A percentile compares a stretch with the other conserved stretches of the same genome.
phyloP scores from a whole-genome alignment of 192 early-diverging fungal genomes.

The Backusella morwellensis region DNA sequence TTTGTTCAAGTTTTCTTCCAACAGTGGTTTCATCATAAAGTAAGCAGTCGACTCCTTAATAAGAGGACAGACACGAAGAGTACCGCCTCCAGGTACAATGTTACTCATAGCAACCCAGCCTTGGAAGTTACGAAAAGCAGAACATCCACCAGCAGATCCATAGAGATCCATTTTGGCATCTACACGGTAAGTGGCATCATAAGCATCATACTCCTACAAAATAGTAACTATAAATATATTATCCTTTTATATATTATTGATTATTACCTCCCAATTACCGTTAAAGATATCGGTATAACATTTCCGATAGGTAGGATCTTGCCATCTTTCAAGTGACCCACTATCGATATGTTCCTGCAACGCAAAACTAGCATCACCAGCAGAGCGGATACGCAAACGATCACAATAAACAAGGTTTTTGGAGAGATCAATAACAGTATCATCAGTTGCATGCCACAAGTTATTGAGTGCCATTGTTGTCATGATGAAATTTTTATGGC shows the following conservation, averaged over 20 bases:
- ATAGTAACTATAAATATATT: not conserved
- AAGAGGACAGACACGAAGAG: constrained; percentile 28
- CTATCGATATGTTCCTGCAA: constrained; percentile 28
- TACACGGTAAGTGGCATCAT: constrained; percentile 29
- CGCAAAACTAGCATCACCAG: constrained; percentile 26
- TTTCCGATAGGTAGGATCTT: constrained; percentile 29
- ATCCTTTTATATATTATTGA: not conserved
- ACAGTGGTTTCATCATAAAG: constrained; percentile 27
- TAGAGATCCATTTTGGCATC: constrained; percentile 28
- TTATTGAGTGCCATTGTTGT: constrained; percentile 18
- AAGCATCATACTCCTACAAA: constrained; percentile 26
- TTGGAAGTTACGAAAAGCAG: constrained; percentile 34
- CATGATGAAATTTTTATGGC: constrained; percentile 14
- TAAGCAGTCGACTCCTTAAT: constrained; percentile 27
- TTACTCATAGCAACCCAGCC: constrained; percentile 30
- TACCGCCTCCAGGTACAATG: constrained; percentile 20
- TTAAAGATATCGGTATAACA: constrained; percentile 26
- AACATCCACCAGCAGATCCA: constrained; percentile 13
- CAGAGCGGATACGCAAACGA: constrained; percentile 22
- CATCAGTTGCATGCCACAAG: constrained; percentile 20
- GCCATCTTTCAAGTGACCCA: constrained; percentile 31
- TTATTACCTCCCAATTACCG: constrained; percentile 23
- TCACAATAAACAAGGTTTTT: constrained; percentile 30
- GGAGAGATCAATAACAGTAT: constrained; percentile 24
- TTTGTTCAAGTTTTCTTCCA: constrained; percentile 16